Percentiles rank a stretch among this genome's conserved stretches.
Evolutionary conservation across 768 basidiomycete species (phyloP).

Genomic region (Pleurotus ostreatus): DNA sequence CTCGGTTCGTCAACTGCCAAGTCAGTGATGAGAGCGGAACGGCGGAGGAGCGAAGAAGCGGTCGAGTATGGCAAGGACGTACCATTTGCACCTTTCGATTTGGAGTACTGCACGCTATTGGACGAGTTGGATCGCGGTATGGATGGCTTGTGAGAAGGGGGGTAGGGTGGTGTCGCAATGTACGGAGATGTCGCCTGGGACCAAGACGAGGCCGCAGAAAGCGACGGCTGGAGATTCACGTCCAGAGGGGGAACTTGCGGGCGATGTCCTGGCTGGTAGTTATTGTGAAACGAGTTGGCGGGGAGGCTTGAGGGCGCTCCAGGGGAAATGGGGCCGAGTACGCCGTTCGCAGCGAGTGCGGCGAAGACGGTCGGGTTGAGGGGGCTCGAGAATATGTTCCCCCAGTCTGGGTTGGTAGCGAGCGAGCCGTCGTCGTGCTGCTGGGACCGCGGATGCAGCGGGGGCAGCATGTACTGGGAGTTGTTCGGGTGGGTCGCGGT

Average conservation of each 20-base stretch:
- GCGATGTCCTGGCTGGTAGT: constrained; percentile 12
- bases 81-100: constrained; percentile 6
- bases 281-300: constrained; percentile 27
- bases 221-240: constrained; percentile 14
- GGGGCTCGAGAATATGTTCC: constrained; percentile 54
- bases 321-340: constrained; percentile 37
- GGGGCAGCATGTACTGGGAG: constrained; percentile 8
- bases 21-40: not conserved
- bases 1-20: constrained; percentile 11
- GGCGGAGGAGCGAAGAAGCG: not conserved
- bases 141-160: constrained; percentile 11
- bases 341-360: constrained; percentile 56
- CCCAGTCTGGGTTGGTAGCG: constrained; percentile 40
- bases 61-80: not conserved
- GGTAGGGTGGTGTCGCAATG: constrained; percentile 9
- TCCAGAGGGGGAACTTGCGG: constrained; percentile 3
- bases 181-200: constrained; percentile 7
- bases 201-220: constrained; percentile 11
- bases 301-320: constrained; percentile 35
- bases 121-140: constrained; percentile 2
- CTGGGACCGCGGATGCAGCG: not conserved
- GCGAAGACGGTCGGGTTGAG: constrained; percentile 59
- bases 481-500: constrained; percentile 4
- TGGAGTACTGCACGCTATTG: constrained; percentile 2
- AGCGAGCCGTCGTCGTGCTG: constrained; percentile 14